phyloP scores from a whole-genome alignment of 768 basidiomycete genomes.

The Collybiopsis confluens region DNA sequence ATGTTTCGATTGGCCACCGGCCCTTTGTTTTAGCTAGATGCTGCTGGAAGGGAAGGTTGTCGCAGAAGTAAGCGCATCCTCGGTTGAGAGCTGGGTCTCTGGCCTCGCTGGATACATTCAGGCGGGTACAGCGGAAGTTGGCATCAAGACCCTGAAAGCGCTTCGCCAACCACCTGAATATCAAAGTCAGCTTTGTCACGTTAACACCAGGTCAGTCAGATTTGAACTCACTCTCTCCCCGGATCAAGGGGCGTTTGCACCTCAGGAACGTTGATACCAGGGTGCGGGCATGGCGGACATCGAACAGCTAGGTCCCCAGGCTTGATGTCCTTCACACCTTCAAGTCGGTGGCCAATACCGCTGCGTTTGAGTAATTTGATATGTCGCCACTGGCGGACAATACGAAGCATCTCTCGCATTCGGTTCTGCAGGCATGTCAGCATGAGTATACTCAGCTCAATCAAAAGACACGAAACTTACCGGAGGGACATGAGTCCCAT shows the following conservation, averaged over 20 bases:
- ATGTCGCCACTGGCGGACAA: slow-evolving; percentile 15
- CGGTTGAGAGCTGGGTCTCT: slow-evolving; percentile 8
- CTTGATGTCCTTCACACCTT: slow-evolving; percentile 4
- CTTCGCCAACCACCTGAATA: slow-evolving; percentile 10
- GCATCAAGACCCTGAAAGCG: slow-evolving; percentile 8
- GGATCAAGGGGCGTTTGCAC: background rate
- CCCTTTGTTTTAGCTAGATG: background rate
- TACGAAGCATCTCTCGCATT: slow-evolving; percentile 3
- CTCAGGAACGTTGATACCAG: slow-evolving; percentile 14
- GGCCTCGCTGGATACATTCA: background rate
- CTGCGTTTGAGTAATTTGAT: slow-evolving; percentile 19
- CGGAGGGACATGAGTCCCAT: background rate
- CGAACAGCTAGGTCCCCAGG: slow-evolving; percentile 16
- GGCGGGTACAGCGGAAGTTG: slow-evolving; percentile 10
- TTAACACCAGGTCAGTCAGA: background rate
- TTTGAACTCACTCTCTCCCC: background rate
- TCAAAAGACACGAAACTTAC: slow-evolving; percentile 2
- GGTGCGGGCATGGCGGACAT: slow-evolving; percentile 24
- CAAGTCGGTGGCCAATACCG: slow-evolving; percentile 15
- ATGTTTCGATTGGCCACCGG: background rate
- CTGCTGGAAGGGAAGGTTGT: slow-evolving; percentile 1
- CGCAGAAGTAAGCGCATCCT: slow-evolving; percentile 10
- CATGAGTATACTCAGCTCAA: background rate
- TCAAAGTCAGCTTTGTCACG: background rate
- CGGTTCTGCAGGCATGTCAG: slow-evolving; percentile 6